A percentile compares a stretch with the other conserved stretches of the same genome.
Conservation (phyloP, 1,139 yeast species). For the Pichia sp. region DNA sequence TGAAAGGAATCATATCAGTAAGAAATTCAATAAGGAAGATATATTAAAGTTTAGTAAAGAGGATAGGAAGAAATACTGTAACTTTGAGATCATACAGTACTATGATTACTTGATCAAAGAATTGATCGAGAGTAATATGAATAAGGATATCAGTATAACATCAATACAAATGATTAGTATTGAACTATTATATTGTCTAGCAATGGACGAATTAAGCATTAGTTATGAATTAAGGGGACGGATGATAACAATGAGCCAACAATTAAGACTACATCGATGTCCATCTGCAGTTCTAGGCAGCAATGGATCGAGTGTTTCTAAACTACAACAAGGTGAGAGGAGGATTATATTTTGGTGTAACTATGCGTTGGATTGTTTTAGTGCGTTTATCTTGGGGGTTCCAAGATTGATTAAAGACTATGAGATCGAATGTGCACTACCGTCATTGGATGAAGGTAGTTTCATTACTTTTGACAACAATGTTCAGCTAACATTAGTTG, state of each 20-base stretch:
- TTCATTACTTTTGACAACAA: constrained; percentile 50
- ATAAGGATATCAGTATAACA: too few species aligned
- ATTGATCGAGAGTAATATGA: constrained; percentile 44
- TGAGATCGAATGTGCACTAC: constrained; percentile 82
- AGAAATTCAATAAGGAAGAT: neutral
- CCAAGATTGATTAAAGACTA: constrained; percentile 73
- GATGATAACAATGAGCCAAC: constrained; percentile 79
- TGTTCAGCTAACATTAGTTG: constrained; percentile 53
- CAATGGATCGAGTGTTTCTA: constrained; percentile 49
- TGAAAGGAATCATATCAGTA: constrained; percentile 28
- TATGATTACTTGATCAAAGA: constrained; percentile 33
- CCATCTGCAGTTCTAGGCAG: constrained; percentile 72
- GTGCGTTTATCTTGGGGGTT: constrained; percentile 72
- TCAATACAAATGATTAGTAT: constrained; percentile 66
- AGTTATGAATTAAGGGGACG: constrained; percentile 72
- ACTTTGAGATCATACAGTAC: constrained; percentile 28
- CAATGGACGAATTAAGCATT: constrained; percentile 66
- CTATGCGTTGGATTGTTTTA: constrained; percentile 68
- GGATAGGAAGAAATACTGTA: constrained; percentile 13
- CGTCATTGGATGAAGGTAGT: constrained; percentile 37
- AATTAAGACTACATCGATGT: constrained; percentile 76
- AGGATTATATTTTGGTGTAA: constrained; percentile 81
- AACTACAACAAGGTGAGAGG: constrained; percentile 72
- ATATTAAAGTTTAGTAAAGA: neutral
- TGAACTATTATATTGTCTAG: constrained; percentile 64